Evolutionary conservation across 768 basidiomycete genomes (phyloP).

Genomic region (Trametopsis cervina): DNA sequence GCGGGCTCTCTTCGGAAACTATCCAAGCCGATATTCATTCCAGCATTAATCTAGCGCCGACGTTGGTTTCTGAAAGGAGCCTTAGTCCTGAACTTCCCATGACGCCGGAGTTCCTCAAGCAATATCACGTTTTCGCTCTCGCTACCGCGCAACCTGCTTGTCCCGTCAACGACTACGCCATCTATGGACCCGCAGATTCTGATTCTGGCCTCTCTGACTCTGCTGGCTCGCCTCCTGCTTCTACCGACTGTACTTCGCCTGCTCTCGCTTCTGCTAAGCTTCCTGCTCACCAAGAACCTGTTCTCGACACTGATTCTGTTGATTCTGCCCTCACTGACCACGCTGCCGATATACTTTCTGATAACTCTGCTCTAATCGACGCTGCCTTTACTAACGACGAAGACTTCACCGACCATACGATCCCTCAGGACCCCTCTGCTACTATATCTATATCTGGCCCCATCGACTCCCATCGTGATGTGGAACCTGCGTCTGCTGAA

Average conservation of each 20-base stretch:
- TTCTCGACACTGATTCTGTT: neutral
- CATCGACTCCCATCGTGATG: neutral
- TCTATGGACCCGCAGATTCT: neutral
- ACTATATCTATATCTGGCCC: neutral
- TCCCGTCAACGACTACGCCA: neutral
- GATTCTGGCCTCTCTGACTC: no score
- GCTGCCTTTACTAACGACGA: neutral
- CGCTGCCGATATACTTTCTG: neutral
- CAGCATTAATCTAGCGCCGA: no score
- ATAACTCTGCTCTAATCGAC: neutral
- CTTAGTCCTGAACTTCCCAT: no score
- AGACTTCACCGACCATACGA: neutral
- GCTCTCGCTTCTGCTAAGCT: neutral
- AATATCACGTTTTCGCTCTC: neutral
- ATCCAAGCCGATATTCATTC: no score
- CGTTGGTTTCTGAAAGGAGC: no score
- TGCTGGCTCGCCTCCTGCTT: neutral
- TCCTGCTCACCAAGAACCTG: neutral
- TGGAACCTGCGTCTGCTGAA: neutral
- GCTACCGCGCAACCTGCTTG: neutral
- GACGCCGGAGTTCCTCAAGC: no score
- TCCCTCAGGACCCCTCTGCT: neutral
- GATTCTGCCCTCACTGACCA: neutral
- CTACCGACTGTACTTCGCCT: neutral
- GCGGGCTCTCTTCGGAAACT: no score